phyloP scores from a whole-genome alignment of 768 basidiomycete genomes.

The Asterophora parasitica region DNA sequence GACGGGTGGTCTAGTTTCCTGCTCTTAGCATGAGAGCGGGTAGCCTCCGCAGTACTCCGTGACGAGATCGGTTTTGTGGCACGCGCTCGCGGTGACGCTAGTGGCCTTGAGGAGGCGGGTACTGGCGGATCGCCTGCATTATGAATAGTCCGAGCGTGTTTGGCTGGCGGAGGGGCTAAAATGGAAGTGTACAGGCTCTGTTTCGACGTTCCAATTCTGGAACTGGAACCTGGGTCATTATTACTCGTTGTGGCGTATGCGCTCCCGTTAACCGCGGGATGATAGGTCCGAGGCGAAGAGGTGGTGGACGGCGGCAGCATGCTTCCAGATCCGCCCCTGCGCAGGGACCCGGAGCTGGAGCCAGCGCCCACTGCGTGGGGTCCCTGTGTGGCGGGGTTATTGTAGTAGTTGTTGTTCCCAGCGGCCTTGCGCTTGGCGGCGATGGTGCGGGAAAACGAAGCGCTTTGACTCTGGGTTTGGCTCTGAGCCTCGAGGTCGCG shows the following conservation, averaged over 20 bases:
- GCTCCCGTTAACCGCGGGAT: constrained; percentile 31
- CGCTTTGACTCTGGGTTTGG: constrained; percentile 35
- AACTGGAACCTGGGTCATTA: constrained; percentile 28
- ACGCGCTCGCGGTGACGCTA: constrained; percentile 41
- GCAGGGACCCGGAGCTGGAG: constrained; percentile 22
- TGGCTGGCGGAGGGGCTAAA: constrained; percentile 69
- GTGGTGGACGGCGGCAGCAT: constrained; percentile 42
- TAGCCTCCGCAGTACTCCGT: constrained; percentile 42
- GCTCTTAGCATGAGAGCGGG: constrained; percentile 42
- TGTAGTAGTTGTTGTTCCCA: constrained; percentile 43
- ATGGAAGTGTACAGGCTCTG: constrained; percentile 72
- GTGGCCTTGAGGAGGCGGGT: constrained; percentile 43
- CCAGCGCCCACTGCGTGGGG: constrained; percentile 26
- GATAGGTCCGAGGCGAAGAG: constrained; percentile 40
- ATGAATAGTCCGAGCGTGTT: constrained; percentile 75
- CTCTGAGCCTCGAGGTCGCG: constrained; percentile 68
- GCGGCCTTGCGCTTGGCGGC: constrained; percentile 54
- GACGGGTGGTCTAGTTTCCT: constrained; percentile 24
- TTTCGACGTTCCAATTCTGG: constrained; percentile 32
- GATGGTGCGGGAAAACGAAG: constrained; percentile 46
- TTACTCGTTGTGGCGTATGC: constrained; percentile 26
- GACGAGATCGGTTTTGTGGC: constrained; percentile 30
- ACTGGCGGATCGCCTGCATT: constrained; percentile 69
- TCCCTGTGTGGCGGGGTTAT: constrained; percentile 49
- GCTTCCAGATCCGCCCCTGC: constrained; percentile 36